Base-by-base conservation (phyloP, 139 green algal species). In the Penium margaritaceum region DNA sequence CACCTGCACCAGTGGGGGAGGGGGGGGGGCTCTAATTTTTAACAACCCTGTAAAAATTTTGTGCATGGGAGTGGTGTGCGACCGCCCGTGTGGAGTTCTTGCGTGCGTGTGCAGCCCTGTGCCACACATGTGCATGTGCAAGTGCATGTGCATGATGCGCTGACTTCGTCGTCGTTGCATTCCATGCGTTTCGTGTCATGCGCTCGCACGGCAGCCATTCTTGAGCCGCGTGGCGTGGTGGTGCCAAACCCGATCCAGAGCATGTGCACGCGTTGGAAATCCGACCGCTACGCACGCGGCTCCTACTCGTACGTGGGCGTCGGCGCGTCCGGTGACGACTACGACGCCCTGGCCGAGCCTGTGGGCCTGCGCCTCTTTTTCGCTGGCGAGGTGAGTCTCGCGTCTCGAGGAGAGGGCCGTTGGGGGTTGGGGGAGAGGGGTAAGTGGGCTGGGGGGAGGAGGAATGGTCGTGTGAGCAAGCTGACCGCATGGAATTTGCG, bases 251-350 rank as follows among this genome's bases (percentile, higher is more conserved):
- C 81, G 0, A 6, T 70, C 29, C 81, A 91, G 85, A 81, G 85
- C 3, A 63, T 87, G 5, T 89, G 83, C 74, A 98, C 92, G 0
- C 79, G 83, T 1, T 98, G 94, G 94, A 87, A 80, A 21, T 21
- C 34, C 29, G 94, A 98, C 76, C 87, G 85, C 0, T 79, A 94
- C 63, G 83, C 84, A 19, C 64, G 72, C 5, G 88, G 88, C 35
- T 85, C 82, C n/a, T 96, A 95, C 76, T 92, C 86, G 1, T 95
- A 84, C 62, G 86, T 95, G 17, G 85, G 83, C 14, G 79, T 91
- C 24, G 88, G 87, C 33, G 82, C 87, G 33, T 83, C 72, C 0
- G 74, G 73, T 2, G 38, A 78, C 1, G 84, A 89, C 76, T 95
- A 95, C 62, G 90, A 96, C 64, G 33, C 67, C 19, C 81, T 95